phyloP scores from a whole-genome alignment of 2,329 filamentous ascomycete genomes.

The Arachnopeziza araneosa region DNA sequence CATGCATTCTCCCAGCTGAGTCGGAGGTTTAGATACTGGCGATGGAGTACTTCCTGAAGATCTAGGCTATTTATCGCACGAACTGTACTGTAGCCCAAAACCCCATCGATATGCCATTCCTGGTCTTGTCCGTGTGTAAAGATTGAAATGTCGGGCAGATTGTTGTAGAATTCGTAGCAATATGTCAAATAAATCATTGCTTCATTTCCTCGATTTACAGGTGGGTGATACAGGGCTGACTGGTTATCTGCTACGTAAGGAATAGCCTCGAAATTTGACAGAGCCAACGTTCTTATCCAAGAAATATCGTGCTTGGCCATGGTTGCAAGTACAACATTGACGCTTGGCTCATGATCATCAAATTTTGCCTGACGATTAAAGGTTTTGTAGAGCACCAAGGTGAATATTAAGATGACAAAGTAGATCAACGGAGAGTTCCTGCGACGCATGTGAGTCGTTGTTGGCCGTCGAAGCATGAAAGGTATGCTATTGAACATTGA shows the following conservation, averaged over 20 bases:
- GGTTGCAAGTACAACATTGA: conserved; percentile 13
- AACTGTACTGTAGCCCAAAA: conserved; percentile 30
- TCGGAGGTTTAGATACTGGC: conserved; percentile 50
- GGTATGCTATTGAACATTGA: not conserved
- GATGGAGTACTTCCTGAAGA: conserved; percentile 35
- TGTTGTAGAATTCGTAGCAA: conserved; percentile 56
- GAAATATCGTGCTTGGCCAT: not conserved
- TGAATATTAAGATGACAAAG: not conserved
- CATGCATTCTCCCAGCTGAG: conserved; percentile 51
- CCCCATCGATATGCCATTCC: conserved; percentile 33
- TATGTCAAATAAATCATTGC: conserved; percentile 57
- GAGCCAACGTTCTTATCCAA: conserved; percentile 6
- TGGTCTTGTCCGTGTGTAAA: conserved; percentile 56
- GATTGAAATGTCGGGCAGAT: conserved; percentile 51
- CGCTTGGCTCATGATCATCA: not conserved
- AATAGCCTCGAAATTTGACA: conserved; percentile 24
- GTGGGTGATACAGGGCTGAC: conserved; percentile 41
- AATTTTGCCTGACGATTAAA: not conserved
- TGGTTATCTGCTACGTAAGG: conserved; percentile 47
- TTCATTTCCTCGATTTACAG: conserved; percentile 56
- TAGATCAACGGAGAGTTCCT: not conserved
- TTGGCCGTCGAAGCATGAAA: not conserved
- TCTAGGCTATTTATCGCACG: conserved; percentile 32
- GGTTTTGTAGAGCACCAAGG: not conserved
- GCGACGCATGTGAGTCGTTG: not conserved